These are phyloP conservation scores for Paramyrothecium sp. DNA, from an alignment of 2,329 filamentous ascomycete genomes.

Conservation along the genomic window DNA sequence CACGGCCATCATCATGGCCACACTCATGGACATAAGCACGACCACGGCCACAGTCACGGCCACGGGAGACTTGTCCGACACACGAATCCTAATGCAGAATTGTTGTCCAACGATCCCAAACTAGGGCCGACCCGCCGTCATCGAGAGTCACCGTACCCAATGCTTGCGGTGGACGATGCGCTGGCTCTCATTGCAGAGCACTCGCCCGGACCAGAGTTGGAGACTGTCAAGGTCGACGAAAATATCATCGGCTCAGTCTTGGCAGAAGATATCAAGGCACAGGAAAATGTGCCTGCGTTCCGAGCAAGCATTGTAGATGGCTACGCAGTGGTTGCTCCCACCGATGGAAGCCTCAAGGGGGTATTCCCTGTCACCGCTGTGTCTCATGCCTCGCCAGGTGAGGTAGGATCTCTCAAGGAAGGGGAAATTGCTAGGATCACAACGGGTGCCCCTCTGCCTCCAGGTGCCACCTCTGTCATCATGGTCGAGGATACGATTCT, in stretches of 20 bases:
- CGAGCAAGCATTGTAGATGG: conserved; percentile 96
- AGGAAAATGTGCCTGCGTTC: conserved; percentile 87
- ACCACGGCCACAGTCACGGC: conserved; percentile 54
- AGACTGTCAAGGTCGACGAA: conserved; percentile 60
- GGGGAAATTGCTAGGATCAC: conserved; percentile 89
- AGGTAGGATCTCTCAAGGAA: conserved; percentile 61
- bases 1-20: conserved; percentile 58
- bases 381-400: conserved; percentile 78
- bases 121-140: conserved; percentile 69
- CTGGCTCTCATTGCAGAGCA: conserved; percentile 69
- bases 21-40: conserved; percentile 50
- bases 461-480: conserved; percentile 84
- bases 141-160: conserved; percentile 85
- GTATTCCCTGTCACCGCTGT: conserved; percentile 83
- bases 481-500: conserved; percentile 90
- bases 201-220: conserved; percentile 61
- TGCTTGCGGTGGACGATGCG: conserved; percentile 84
- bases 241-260: conserved; percentile 74
- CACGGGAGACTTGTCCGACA: conserved; percentile 71
- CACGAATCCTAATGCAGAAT: conserved; percentile 59
- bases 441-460: conserved; percentile 87
- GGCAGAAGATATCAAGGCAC: conserved; percentile 76
- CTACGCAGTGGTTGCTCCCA: conserved; percentile 76
- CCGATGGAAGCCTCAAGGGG: conserved; percentile 66
- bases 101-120: conserved; percentile 58